Percentiles rank a stretch among this genome's conserved stretches.
These are phyloP conservation scores for Leccinum pachyderme DNA, from an alignment of 1,284 basidiomycete genomes.

Conservation along the genomic window DNA sequence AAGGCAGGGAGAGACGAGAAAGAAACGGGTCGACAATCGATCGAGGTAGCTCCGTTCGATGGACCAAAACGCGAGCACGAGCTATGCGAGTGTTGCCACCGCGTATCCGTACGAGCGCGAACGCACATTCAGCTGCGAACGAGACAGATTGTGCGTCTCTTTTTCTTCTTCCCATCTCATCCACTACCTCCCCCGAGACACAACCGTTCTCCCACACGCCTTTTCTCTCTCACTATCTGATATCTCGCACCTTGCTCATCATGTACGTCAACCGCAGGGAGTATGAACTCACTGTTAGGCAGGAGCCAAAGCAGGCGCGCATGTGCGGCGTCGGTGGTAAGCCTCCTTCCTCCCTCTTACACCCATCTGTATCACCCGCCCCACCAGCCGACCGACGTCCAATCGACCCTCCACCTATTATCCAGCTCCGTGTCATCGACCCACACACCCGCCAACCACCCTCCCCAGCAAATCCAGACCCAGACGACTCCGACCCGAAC, in stretches of 20 bases:
- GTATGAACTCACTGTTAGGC: conserved; percentile 81
- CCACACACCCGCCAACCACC: conserved; percentile 45
- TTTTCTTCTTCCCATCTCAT: conserved; percentile 6
- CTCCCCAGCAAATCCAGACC: conserved; percentile 19
- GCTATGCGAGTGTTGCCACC: conserved; percentile 15
- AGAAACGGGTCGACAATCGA: conserved; percentile 10
- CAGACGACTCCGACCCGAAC: conserved; percentile 37
- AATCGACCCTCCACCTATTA: conserved; percentile 94
- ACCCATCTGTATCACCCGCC: conserved; percentile 9
- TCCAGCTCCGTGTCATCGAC: conserved; percentile 89
- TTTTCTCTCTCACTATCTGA: conserved; percentile 16
- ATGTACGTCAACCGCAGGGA: conserved; percentile 46
- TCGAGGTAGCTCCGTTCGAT: conserved; percentile 17
- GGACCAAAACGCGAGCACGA: conserved; percentile 26
- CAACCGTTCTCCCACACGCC: conserved; percentile 5
- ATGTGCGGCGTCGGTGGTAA: conserved; percentile 93
- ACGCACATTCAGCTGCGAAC: conserved; percentile 20
- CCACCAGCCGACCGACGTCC: conserved; percentile 82
- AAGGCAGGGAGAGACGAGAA: no score
- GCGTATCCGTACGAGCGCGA: conserved; percentile 33
- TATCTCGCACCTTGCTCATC: conserved; percentile 6
- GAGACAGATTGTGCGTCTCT: conserved; percentile 32
- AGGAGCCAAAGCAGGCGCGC: conserved; percentile 87
- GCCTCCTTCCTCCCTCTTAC: conserved; percentile 40
- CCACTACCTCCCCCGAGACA: conserved; percentile 1